Percentiles rank a stretch among this genome's conserved stretches.
Evolutionary conservation across 202 grass and related monocot genomes (phyloP).

Genomic region (Zizania palustris): DNA sequence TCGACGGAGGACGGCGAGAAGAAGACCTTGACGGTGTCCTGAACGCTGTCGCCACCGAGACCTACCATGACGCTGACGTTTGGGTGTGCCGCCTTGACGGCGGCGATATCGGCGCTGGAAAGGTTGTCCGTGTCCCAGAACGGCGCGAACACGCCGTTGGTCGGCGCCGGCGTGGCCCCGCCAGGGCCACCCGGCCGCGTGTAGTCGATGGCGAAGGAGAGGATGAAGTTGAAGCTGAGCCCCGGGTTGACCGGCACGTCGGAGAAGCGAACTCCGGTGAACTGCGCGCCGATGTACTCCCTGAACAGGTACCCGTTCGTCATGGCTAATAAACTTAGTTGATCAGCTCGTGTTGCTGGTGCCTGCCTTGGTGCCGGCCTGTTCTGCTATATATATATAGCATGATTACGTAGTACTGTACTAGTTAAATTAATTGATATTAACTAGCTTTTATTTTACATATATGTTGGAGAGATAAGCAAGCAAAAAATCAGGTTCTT

Average conservation of each 20-base stretch:
- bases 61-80: conserved; percentile 54
- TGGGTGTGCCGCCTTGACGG: conserved; percentile 41
- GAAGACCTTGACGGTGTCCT: neutral
- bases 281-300: conserved; percentile 56
- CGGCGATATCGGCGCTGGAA: conserved; percentile 34
- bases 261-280: conserved; percentile 45
- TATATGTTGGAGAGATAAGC: no score
- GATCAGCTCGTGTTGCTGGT: no score
- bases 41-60: conserved; percentile 53
- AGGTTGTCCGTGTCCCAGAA: conserved; percentile 60
- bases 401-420: no score
- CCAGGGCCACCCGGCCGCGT: neutral
- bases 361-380: no score
- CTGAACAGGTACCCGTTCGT: conserved; percentile 51
- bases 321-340: neutral
- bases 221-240: conserved; percentile 46
- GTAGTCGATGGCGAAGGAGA: conserved; percentile 59
- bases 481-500: no score
- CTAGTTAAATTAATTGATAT: no score
- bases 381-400: no score
- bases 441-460: no score
- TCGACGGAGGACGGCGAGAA: conserved; percentile 43
- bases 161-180: conserved; percentile 3
- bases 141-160: conserved; percentile 47
- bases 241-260: conserved; percentile 49